Conservation (phyloP, 129 eudicot genomes). For the Heracleum sosnowskyi region DNA sequence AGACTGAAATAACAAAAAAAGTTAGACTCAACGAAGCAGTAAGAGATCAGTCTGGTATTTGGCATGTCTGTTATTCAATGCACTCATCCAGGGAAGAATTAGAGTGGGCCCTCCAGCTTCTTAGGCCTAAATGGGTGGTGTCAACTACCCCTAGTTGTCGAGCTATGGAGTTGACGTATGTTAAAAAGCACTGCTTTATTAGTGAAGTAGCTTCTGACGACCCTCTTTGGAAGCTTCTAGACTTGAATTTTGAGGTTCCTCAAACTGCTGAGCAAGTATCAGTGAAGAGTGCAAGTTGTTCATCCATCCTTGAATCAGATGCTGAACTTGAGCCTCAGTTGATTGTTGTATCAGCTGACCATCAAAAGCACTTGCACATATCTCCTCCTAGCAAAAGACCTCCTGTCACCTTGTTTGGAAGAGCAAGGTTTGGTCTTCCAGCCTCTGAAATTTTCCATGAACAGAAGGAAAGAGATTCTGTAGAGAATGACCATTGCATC, state of each 20-base stretch:
- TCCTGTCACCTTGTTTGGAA: slow-evolving; percentile 67
- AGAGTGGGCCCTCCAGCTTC: slow-evolving; percentile 79
- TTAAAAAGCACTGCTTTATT: slow-evolving; percentile 47
- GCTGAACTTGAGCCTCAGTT: slow-evolving; percentile 23
- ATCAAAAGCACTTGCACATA: slow-evolving; percentile 22
- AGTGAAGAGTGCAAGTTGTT: slow-evolving; percentile 8
- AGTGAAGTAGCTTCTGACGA: slow-evolving; percentile 30
- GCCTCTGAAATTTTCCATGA: slow-evolving; percentile 27
- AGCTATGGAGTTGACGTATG: slow-evolving; percentile 65
- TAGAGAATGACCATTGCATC: neutral
- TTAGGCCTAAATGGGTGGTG: slow-evolving; percentile 80
- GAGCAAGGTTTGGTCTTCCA: slow-evolving; percentile 54
- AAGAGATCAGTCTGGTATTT: slow-evolving; percentile 62
- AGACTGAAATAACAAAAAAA: slow-evolving; percentile 33
- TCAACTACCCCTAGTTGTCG: slow-evolving; percentile 75
- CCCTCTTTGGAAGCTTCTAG: slow-evolving; percentile 59
- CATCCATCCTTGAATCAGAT: slow-evolving; percentile 15
- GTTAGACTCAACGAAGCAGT: slow-evolving; percentile 42
- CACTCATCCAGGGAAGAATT: slow-evolving; percentile 89
- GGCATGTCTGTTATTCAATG: slow-evolving; percentile 87
- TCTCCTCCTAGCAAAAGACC: slow-evolving; percentile 48
- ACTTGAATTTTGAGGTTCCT: slow-evolving; percentile 33
- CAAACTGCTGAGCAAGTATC: slow-evolving; percentile 17
- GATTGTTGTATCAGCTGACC: slow-evolving; percentile 10
- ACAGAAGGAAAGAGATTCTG: slow-evolving; percentile 9